phyloP scores from a whole-genome alignment of 2,329 filamentous ascomycete genomes.

The Cytospora chrysosperma region DNA sequence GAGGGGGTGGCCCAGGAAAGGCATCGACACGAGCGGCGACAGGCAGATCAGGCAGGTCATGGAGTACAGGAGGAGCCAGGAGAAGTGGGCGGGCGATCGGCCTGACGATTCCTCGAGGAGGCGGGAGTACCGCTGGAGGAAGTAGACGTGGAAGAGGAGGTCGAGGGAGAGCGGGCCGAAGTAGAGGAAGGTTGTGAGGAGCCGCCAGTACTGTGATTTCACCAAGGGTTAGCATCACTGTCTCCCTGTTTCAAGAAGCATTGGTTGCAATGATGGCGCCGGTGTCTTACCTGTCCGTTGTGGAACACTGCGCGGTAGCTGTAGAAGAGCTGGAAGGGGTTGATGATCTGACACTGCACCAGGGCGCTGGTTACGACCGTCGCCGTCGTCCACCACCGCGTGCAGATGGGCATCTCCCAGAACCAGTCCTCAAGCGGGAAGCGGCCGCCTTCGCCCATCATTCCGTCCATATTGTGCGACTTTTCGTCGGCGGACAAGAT shows the following conservation, averaged over 20 bases:
- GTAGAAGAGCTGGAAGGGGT: constrained; percentile 95
- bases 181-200: constrained; percentile 96
- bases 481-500: not conserved
- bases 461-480: constrained; percentile 50
- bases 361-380: constrained; percentile 84
- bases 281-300: constrained; percentile 75
- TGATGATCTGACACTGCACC: constrained; percentile 90
- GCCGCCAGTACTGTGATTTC: constrained; percentile 78
- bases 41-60: constrained; percentile 75
- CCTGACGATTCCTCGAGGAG: constrained; percentile 95
- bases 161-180: constrained; percentile 94
- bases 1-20: constrained; percentile 89
- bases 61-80: constrained; percentile 88
- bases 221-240: constrained; percentile 2
- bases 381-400: constrained; percentile 93
- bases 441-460: constrained; percentile 57
- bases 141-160: constrained; percentile 96
- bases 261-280: constrained; percentile 1
- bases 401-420: constrained; percentile 97
- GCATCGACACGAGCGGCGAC: constrained; percentile 85
- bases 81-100: constrained; percentile 87
- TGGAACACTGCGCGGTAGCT: constrained; percentile 88
- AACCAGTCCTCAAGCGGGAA: constrained; percentile 96
- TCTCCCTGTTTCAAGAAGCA: not conserved
- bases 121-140: constrained; percentile 92